Percentiles rank a stretch among this genome's conserved stretches.
Conservation (phyloP, 208 protist species). For the Leishmania aethiopica region DNA sequence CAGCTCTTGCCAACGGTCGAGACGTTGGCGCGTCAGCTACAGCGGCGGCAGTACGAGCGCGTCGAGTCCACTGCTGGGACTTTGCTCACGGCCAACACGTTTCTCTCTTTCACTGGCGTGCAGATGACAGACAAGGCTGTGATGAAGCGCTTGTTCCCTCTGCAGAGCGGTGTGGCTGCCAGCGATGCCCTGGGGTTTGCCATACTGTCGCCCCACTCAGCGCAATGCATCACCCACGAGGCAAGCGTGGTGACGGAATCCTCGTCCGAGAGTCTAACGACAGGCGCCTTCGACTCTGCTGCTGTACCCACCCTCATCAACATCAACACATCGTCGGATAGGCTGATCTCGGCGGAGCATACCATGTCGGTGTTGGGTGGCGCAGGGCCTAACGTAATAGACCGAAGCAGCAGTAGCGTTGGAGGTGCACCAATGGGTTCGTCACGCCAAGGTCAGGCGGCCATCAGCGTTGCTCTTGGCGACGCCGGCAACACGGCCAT, state of each 20-base stretch:
- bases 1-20: slow-evolving; percentile 26
- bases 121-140: slow-evolving; percentile 27
- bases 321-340: not conserved
- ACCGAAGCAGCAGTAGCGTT: slow-evolving; percentile 6
- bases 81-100: slow-evolving; percentile 26
- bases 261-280: not conserved
- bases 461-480: not conserved
- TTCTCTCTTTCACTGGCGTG: slow-evolving; percentile 27
- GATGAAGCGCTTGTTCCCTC: slow-evolving; percentile 28
- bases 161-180: slow-evolving; percentile 17
- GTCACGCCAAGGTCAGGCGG: not conserved
- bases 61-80: slow-evolving; percentile 19
- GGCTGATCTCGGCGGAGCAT: not conserved
- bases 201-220: slow-evolving; percentile 8
- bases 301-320: not conserved
- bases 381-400: not conserved
- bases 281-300: not conserved
- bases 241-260: not conserved
- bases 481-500: not conserved
- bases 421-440: not conserved
- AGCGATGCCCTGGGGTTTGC: slow-evolving; percentile 19
- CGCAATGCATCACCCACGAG: not conserved
- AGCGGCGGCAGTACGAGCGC: slow-evolving; percentile 25
- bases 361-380: not conserved
- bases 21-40: slow-evolving; percentile 33